phyloP scores from a whole-genome alignment of 208 protist genomes.

The Lotmaria passim region DNA sequence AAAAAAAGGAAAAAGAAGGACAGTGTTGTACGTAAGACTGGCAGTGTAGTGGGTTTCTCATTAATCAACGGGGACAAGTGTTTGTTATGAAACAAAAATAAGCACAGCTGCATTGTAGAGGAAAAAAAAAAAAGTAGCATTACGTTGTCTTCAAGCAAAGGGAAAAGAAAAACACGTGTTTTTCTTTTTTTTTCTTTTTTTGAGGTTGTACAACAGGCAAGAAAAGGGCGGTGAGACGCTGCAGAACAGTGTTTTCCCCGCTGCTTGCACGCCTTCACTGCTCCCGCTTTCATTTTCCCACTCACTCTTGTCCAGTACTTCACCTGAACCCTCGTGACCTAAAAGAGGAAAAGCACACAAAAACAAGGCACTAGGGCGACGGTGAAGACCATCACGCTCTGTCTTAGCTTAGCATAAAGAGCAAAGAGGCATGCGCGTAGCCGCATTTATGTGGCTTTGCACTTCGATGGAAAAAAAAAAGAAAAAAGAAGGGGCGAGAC shows the following conservation, averaged over 20 bases:
- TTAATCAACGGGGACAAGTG: background rate
- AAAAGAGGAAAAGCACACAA: background rate
- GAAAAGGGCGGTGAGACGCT: constrained; percentile 1
- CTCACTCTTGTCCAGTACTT: background rate
- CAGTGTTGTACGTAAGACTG: constrained; percentile 2
- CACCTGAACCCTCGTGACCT: background rate
- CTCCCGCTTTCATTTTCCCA: background rate
- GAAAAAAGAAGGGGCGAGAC: constrained; percentile 1
- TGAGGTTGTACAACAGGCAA: constrained; percentile 2
- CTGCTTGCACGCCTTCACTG: background rate
- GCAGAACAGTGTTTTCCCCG: background rate
- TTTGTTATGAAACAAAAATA: background rate
- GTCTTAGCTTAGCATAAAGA: background rate
- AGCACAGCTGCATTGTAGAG: background rate
- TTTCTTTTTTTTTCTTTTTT: background rate
- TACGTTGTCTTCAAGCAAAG: constrained; percentile 2
- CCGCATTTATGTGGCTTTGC: background rate
- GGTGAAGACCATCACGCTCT: background rate
- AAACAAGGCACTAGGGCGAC: background rate
- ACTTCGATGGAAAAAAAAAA: constrained; percentile 1
- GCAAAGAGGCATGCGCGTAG: background rate
- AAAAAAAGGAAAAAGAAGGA: constrained; percentile 10
- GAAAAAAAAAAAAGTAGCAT: background rate
- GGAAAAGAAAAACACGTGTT: background rate
- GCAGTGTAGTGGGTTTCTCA: constrained; percentile 6